Evolutionary conservation across 2,329 filamentous ascomycete genomes (phyloP).

Genomic region (Domatiomyces globalis): DNA sequence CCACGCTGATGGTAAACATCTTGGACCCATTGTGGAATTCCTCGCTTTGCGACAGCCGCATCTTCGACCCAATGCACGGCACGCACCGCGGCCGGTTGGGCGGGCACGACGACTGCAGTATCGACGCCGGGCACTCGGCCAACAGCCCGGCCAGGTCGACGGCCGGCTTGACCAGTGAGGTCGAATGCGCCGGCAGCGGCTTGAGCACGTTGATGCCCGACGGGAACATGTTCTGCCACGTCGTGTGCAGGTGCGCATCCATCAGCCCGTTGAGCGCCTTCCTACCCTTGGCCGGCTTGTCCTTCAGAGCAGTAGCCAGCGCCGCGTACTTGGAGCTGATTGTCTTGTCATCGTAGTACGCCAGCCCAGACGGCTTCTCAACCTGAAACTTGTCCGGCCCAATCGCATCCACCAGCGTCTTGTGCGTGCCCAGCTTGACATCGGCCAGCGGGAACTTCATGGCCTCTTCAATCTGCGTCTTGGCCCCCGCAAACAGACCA

Average conservation of each 20-base stretch:
- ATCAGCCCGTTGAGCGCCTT: constrained; percentile 58
- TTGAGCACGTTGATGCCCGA: constrained; percentile 70
- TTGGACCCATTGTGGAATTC: constrained; percentile 57
- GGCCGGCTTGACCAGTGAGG: constrained; percentile 55
- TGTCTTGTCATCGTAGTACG: constrained; percentile 56
- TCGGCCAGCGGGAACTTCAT: constrained; percentile 48
- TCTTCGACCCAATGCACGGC: constrained; percentile 53
- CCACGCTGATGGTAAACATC: constrained; percentile 68
- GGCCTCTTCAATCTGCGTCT: constrained; percentile 47
- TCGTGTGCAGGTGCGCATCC: constrained; percentile 69
- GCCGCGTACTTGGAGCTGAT: constrained; percentile 53
- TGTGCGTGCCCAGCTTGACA: constrained; percentile 41
- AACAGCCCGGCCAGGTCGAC: constrained; percentile 61
- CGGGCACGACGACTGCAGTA: constrained; percentile 64
- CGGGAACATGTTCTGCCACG: constrained; percentile 67
- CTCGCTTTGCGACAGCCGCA: constrained; percentile 53
- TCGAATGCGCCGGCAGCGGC: constrained; percentile 61
- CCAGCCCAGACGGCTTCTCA: constrained; percentile 56
- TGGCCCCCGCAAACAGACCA: constrained; percentile 59
- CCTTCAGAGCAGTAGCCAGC: constrained; percentile 48
- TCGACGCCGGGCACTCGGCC: constrained; percentile 57
- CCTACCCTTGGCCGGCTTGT: constrained; percentile 47
- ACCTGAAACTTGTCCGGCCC: constrained; percentile 47
- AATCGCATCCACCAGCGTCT: constrained; percentile 50
- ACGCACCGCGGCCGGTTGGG: constrained; percentile 64